Conservation (phyloP, 441 rosid species). For the Capsella rubella region DNA sequence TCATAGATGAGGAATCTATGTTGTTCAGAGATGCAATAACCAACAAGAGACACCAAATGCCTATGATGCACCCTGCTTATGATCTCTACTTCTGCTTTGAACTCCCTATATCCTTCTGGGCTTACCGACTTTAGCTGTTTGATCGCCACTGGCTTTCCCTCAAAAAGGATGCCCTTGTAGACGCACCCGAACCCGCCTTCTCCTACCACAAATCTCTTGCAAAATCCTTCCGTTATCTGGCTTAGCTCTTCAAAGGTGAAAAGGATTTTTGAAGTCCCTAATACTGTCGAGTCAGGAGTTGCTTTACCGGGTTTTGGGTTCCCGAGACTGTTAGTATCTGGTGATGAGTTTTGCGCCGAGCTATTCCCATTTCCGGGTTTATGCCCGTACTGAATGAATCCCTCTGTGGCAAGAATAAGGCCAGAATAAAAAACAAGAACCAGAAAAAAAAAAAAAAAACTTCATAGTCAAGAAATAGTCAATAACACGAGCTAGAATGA, state of each 20-base stretch:
- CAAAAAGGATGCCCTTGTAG: slow-evolving; percentile 57
- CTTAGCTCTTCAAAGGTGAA: slow-evolving; percentile 72
- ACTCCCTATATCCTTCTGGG: slow-evolving; percentile 88
- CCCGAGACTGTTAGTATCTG: slow-evolving; percentile 49
- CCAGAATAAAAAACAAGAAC: slow-evolving; percentile 3
- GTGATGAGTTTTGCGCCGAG: slow-evolving; percentile 43
- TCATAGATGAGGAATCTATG: slow-evolving; percentile 83
- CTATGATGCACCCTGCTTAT: slow-evolving; percentile 90
- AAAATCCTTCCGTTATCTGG: slow-evolving; percentile 77
- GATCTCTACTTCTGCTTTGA: slow-evolving; percentile 89
- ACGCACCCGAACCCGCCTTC: slow-evolving; percentile 94
- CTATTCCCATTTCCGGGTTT: slow-evolving; percentile 39
- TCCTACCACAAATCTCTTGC: slow-evolving; percentile 60
- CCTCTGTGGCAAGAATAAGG: slow-evolving; percentile 28
- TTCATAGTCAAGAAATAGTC: not conserved
- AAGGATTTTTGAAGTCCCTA: slow-evolving; percentile 53
- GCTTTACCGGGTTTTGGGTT: slow-evolving; percentile 46
- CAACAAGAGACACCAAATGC: slow-evolving; percentile 85
- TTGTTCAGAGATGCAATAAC: slow-evolving; percentile 66
- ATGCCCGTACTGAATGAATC: slow-evolving; percentile 53
- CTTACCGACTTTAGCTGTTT: slow-evolving; percentile 80
- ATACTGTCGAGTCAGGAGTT: slow-evolving; percentile 50
- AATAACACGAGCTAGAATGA: not conserved
- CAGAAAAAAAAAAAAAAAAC: not conserved
- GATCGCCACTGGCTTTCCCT: slow-evolving; percentile 73